These are phyloP conservation scores for Aspergillus latus DNA, from an alignment of 2,329 filamentous ascomycete species.

Conservation along the genomic window DNA sequence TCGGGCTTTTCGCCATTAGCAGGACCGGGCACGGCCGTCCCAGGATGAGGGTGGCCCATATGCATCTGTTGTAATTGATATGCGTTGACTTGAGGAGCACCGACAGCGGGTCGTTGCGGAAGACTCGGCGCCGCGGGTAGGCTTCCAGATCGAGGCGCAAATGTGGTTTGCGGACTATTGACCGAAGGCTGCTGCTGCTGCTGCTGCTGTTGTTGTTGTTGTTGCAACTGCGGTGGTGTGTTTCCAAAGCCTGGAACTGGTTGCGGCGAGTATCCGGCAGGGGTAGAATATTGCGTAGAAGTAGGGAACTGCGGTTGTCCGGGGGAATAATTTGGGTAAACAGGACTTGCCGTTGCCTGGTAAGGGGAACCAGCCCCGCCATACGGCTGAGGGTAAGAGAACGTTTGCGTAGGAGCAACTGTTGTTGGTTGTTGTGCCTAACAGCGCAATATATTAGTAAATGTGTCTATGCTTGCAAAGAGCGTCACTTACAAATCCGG, in stretches of 20 bases:
- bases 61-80: constrained; percentile 60
- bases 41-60: constrained; percentile 46
- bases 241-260: constrained; percentile 40
- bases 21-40: constrained; percentile 24
- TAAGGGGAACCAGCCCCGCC: constrained; percentile 42
- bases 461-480: not conserved
- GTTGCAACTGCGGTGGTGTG: constrained; percentile 34
- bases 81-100: constrained; percentile 53
- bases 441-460: constrained; percentile 7
- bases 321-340: constrained; percentile 39
- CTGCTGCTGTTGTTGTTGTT: constrained; percentile 23
- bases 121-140: constrained; percentile 58
- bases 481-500: constrained; percentile 56
- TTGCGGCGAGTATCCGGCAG: constrained; percentile 33
- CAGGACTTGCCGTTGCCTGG: constrained; percentile 43
- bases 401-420: constrained; percentile 30
- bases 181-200: constrained; percentile 36
- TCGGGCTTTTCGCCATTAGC: constrained; percentile 33
- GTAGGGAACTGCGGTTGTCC: constrained; percentile 37
- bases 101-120: constrained; percentile 61
- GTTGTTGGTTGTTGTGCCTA: constrained; percentile 46
- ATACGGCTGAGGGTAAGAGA: constrained; percentile 44
- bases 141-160: constrained; percentile 54
- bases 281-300: constrained; percentile 32
- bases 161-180: constrained; percentile 43